phyloP scores from a whole-genome alignment of 2,329 filamentous ascomycete species.

The Fusarium agapanthi region DNA sequence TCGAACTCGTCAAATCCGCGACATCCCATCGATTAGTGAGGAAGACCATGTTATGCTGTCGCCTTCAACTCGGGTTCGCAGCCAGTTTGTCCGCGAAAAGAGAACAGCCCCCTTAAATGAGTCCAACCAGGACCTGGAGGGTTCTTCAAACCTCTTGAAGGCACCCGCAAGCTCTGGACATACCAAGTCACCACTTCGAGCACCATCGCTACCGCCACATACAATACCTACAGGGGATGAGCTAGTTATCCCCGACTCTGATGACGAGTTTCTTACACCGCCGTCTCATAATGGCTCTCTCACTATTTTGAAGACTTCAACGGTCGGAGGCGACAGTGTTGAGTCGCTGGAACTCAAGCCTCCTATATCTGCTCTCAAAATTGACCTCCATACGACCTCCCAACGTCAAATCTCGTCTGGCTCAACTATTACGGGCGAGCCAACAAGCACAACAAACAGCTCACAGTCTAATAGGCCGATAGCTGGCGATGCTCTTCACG shows the following conservation, averaged over 20 bases:
- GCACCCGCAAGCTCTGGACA: slow-evolving; percentile 7
- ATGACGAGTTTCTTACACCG: slow-evolving; percentile 60
- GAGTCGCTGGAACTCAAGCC: background rate
- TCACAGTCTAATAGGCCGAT: slow-evolving; percentile 15
- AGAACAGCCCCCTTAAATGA: background rate
- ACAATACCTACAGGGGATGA: slow-evolving; percentile 35
- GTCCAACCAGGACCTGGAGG: slow-evolving; percentile 5
- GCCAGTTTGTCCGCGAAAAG: slow-evolving; percentile 14
- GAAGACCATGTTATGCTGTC: slow-evolving; percentile 38
- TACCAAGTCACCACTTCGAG: background rate
- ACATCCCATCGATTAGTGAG: slow-evolving; percentile 28
- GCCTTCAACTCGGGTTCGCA: slow-evolving; percentile 37
- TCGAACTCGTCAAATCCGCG: slow-evolving; percentile 27
- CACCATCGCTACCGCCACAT: background rate
- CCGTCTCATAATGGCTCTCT: slow-evolving; percentile 40
- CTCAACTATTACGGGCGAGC: background rate
- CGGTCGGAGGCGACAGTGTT: background rate
- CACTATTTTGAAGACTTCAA: slow-evolving; percentile 6
- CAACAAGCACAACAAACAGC: background rate
- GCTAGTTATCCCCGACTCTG: slow-evolving; percentile 63
- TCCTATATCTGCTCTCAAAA: background rate
- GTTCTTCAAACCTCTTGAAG: slow-evolving; percentile 4
- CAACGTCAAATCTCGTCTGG: slow-evolving; percentile 21
- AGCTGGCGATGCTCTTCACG: slow-evolving; percentile 1
- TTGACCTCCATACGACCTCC: slow-evolving; percentile 9